Percentiles rank a stretch among this genome's conserved stretches.
Evolutionary conservation across 352 stramenopile species (phyloP).

Genomic region (Pythium diclinum): DNA sequence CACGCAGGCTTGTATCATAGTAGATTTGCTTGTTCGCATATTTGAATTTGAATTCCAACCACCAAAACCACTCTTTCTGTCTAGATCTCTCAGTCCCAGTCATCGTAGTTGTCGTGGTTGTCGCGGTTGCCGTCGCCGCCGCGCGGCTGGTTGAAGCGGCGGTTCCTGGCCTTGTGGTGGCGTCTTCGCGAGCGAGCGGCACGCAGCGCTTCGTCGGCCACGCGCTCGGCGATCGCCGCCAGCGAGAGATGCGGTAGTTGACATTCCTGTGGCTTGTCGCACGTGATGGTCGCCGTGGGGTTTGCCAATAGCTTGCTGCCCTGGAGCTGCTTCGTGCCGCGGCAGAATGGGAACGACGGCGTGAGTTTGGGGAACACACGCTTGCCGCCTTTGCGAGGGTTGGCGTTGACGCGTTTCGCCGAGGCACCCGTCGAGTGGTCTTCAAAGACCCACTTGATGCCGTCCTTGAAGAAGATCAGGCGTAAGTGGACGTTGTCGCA

Average conservation of each 20-base stretch:
- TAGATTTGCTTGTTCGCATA: constrained; percentile 17
- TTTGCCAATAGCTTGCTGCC: constrained; percentile 19
- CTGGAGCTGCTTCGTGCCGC: constrained; percentile 18
- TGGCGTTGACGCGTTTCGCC: constrained; percentile 9
- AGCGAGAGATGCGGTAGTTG: constrained; percentile 44
- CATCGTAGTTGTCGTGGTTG: neutral
- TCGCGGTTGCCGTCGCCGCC: neutral
- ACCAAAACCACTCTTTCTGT: constrained; percentile 2
- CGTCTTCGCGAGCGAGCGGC: constrained; percentile 9
- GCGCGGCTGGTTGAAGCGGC: neutral
- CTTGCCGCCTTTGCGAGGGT: neutral
- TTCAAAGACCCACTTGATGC: constrained; percentile 26
- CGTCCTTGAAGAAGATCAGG: constrained; percentile 16
- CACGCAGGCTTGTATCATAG: constrained; percentile 23
- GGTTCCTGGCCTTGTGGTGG: constrained; percentile 21
- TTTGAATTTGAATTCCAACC: neutral
- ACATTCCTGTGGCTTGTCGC: constrained; percentile 35
- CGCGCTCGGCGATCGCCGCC: constrained; percentile 47
- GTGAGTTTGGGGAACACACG: constrained; percentile 19
- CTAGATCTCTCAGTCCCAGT: neutral
- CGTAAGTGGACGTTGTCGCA: constrained; percentile 48
- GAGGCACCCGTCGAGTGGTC: constrained; percentile 21
- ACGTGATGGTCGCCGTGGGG: constrained; percentile 28
- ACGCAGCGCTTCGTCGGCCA: constrained; percentile 43
- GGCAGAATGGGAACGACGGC: constrained; percentile 44